Percentiles rank a stretch among this genome's conserved stretches.
These are phyloP conservation scores for Gleditsia sinensis DNA, from an alignment of 306 rosid genomes.

Conservation along the genomic window DNA sequence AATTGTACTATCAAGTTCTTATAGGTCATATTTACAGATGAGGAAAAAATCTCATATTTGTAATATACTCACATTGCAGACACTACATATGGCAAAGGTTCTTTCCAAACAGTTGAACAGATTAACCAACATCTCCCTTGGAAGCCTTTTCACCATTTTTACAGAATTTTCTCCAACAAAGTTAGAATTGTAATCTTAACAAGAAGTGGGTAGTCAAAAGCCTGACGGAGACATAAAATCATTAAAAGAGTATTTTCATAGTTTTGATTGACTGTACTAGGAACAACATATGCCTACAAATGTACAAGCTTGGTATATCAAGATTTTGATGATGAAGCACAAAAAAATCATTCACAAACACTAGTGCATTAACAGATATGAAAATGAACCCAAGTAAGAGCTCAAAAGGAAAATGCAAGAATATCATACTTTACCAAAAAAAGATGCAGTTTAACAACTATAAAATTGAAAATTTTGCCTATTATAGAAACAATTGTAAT, in stretches of 20 bases:
- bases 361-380: background rate
- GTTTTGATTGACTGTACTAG: slow-evolving; percentile 96
- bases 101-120: slow-evolving; percentile 69
- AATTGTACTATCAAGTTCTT: slow-evolving; percentile 16
- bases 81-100: slow-evolving; percentile 64
- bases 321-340: slow-evolving; percentile 5
- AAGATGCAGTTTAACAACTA: background rate
- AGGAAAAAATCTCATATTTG: slow-evolving; percentile 21
- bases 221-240: slow-evolving; percentile 98
- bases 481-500: background rate
- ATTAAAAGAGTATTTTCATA: slow-evolving; percentile 94
- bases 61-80: slow-evolving; percentile 75
- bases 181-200: slow-evolving; percentile 73
- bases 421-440: background rate
- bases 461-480: background rate
- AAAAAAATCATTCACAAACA: background rate
- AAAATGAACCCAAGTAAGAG: background rate
- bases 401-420: background rate
- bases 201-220: slow-evolving; percentile 93
- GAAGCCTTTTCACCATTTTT: slow-evolving; percentile 76
- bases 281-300: slow-evolving; percentile 98
- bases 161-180: slow-evolving; percentile 68
- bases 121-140: slow-evolving; percentile 63
- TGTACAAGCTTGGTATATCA: slow-evolving; percentile 32
- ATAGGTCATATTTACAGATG: slow-evolving; percentile 9